Percentiles rank a stretch among this genome's conserved stretches.
Evolutionary conservation across 805 yeast genomes (phyloP).

Genomic region (Barnettozyma populi): DNA sequence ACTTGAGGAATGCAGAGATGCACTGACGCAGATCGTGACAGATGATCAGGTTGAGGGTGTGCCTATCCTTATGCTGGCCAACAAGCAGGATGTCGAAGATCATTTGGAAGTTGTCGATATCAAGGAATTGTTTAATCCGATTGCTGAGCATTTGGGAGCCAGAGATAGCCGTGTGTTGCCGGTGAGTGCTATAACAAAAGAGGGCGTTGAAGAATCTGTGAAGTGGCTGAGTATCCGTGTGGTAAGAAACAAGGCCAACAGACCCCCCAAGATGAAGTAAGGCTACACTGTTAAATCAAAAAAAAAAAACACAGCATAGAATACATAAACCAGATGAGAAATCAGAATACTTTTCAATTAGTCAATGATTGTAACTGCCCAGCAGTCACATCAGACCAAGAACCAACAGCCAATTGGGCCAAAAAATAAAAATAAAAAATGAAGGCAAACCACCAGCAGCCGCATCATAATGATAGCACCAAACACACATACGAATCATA

Average conservation of each 20-base stretch:
- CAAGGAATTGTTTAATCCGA: slow-evolving; percentile 75
- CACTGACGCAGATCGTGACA: slow-evolving; percentile 48
- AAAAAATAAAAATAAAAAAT: no score
- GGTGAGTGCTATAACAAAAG: slow-evolving; percentile 71
- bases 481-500: no score
- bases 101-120: slow-evolving; percentile 72
- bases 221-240: slow-evolving; percentile 83
- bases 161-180: slow-evolving; percentile 89
- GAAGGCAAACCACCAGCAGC: no score
- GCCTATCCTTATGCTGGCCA: slow-evolving; percentile 91
- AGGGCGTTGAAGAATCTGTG: slow-evolving; percentile 80
- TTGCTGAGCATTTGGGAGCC: slow-evolving; percentile 81
- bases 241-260: slow-evolving; percentile 36
- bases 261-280: slow-evolving; percentile 30
- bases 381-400: neutral
- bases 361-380: neutral
- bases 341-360: neutral
- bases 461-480: neutral
- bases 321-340: neutral
- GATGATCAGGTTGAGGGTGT: slow-evolving; percentile 66
- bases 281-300: neutral
- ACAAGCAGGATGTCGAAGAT: slow-evolving; percentile 79
- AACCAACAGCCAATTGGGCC: neutral
- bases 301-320: neutral
- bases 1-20: slow-evolving; percentile 74